Base-by-base conservation (phyloP, 352 stramenopile species). In the Halophytophthora batemanensis region DNA sequence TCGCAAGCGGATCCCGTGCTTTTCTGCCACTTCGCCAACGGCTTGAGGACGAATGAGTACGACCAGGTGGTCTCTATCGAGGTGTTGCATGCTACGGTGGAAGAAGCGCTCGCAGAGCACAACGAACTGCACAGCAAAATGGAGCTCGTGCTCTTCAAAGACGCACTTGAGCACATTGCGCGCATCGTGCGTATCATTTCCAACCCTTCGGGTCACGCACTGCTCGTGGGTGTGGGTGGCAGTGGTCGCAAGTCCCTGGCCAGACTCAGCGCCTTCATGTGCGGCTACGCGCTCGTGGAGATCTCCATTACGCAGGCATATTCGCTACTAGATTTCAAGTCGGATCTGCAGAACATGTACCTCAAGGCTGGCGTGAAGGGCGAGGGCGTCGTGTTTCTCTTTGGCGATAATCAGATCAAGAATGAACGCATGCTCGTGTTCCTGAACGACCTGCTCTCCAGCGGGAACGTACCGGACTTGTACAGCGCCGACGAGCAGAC, bases 61-160 rank as follows among this genome's bases (percentile, higher is more conserved):
- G 91, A 98, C 53, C 89, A 97, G 59, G 82, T 97, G 17, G 71
- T 71, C 22, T 92, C 80, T 0, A 70, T 88, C 18, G 53, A 75
- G 34, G 63, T 68, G 1, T 64, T 98, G 14, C 65, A 74, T 18
- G 28, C 59, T 6, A 90, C 74, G 0, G 74, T 98, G 0, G 83
- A 98, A 51, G 87, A 97, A 58, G 88, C 91, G 3, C 61, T 98
- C 19, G 56, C 71, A 3, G 89, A 98, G 54, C 93, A 98, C 81
- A 98, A 98, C 55, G 88, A 98, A 38, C 52, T 82, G 4, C 90
- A 96, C 45, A 61, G 88, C 0, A 93, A 87, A 13, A 98, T 98
- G 92, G 89, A 98, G 28, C 62, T 98, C 17, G 93, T 98, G 37
- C 72, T 98, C 4, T 98, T 98, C 68, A 89, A 98, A 38, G 92